Percentiles rank a stretch among this genome's conserved stretches.
Evolutionary conservation across 2,329 filamentous ascomycete genomes (phyloP).

Genomic region (Hypoxylon sp.): DNA sequence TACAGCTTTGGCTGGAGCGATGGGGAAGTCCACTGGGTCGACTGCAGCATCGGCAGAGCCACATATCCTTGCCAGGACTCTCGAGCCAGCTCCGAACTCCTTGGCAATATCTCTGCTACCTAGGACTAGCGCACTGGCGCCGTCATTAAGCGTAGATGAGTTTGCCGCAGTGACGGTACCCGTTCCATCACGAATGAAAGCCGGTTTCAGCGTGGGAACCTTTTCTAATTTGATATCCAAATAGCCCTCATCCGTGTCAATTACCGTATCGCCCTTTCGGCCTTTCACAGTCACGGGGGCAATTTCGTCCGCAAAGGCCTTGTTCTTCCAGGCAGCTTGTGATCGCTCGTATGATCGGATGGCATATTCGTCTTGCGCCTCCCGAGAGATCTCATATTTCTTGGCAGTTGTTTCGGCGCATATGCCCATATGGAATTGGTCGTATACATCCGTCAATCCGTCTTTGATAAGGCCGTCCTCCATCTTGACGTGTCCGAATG

Average conservation of each 20-base stretch:
- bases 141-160: slow-evolving; percentile 93
- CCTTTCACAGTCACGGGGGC: slow-evolving; percentile 86
- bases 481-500: slow-evolving; percentile 88
- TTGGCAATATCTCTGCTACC: slow-evolving; percentile 84
- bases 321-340: slow-evolving; percentile 87
- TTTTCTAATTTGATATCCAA: slow-evolving; percentile 89
- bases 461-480: slow-evolving; percentile 96
- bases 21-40: slow-evolving; percentile 92
- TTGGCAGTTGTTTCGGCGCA: slow-evolving; percentile 96
- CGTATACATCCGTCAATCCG: slow-evolving; percentile 95
- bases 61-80: slow-evolving; percentile 88
- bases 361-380: slow-evolving; percentile 92
- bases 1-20: slow-evolving; percentile 92
- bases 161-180: slow-evolving; percentile 96
- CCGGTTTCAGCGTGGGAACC: slow-evolving; percentile 86
- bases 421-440: slow-evolving; percentile 97
- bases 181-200: slow-evolving; percentile 86
- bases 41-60: slow-evolving; percentile 90
- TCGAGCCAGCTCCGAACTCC: slow-evolving; percentile 80
- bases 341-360: slow-evolving; percentile 90
- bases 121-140: slow-evolving; percentile 89
- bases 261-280: slow-evolving; percentile 83
- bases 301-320: slow-evolving; percentile 90
- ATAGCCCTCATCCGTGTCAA: slow-evolving; percentile 90
- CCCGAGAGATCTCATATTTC: slow-evolving; percentile 81